Percentiles rank a stretch among this genome's conserved stretches.
Evolutionary conservation across 2,329 filamentous ascomycete species (phyloP).

Genomic region (Didymella exigua): DNA sequence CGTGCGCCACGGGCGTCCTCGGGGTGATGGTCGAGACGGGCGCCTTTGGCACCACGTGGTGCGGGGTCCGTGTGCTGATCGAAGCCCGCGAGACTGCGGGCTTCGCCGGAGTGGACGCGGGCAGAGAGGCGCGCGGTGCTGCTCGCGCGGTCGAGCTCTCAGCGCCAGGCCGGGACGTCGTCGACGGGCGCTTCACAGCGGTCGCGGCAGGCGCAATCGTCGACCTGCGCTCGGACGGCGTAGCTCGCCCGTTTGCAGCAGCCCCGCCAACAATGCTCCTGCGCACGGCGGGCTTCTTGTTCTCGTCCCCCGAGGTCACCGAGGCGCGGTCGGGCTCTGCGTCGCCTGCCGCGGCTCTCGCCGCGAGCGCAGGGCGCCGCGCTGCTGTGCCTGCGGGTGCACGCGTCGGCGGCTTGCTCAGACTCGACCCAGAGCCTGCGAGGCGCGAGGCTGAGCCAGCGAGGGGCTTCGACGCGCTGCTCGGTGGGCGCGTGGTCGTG

Average conservation of each 20-base stretch:
- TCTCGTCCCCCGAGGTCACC: slow-evolving; percentile 46
- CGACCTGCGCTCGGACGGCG: slow-evolving; percentile 26
- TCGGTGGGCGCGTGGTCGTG: slow-evolving; percentile 30
- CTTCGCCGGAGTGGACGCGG: slow-evolving; percentile 26
- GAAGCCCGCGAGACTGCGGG: slow-evolving; percentile 32
- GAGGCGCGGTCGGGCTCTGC: slow-evolving; percentile 43
- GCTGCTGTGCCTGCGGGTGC: slow-evolving; percentile 31
- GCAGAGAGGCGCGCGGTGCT: slow-evolving; percentile 39
- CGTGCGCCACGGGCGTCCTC: slow-evolving; percentile 27
- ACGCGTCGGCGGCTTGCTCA: slow-evolving; percentile 48
- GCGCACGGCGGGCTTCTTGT: slow-evolving; percentile 39
- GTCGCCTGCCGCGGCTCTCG: slow-evolving; percentile 35
- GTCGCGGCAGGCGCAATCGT: slow-evolving; percentile 26
- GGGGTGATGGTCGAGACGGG: slow-evolving; percentile 23
- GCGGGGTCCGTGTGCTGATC: slow-evolving; percentile 28
- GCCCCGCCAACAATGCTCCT: slow-evolving; percentile 29
- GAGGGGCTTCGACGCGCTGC: slow-evolving; percentile 34
- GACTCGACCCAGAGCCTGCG: slow-evolving; percentile 33
- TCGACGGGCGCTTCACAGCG: slow-evolving; percentile 38
- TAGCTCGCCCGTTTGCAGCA: slow-evolving; percentile 30
- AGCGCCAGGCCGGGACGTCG: slow-evolving; percentile 31
- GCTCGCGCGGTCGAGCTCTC: slow-evolving; percentile 32
- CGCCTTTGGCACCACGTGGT: slow-evolving; percentile 26
- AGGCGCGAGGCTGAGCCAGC: slow-evolving; percentile 34
- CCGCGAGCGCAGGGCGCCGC: slow-evolving; percentile 29